Evolutionary conservation across 768 basidiomycete species (phyloP).

Genomic region (Gymnopilus junonius): DNA sequence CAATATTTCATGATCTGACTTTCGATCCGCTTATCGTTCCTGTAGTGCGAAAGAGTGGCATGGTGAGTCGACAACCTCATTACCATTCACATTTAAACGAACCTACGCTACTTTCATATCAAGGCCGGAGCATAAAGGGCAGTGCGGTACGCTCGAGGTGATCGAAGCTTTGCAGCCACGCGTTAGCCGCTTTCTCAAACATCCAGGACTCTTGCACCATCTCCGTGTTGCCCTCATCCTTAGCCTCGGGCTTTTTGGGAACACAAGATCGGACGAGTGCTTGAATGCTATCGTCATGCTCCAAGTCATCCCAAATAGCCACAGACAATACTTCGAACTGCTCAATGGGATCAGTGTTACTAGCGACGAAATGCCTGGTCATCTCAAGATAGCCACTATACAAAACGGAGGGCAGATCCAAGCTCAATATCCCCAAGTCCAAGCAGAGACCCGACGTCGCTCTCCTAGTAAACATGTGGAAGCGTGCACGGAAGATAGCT

Average conservation of each 20-base stretch:
- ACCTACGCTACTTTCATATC: not conserved
- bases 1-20: not conserved
- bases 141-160: not conserved
- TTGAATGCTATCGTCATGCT: not conserved
- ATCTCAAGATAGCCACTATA: not conserved
- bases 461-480: not conserved
- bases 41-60: not conserved
- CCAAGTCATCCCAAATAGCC: not conserved
- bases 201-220: not conserved
- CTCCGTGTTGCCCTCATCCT: not conserved
- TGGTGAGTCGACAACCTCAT: not conserved
- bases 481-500: not conserved
- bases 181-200: not conserved
- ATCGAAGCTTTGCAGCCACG: not conserved
- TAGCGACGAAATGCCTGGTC: not conserved
- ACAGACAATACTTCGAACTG: not conserved
- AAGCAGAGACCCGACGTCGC: not conserved
- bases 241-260: not conserved
- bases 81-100: not conserved
- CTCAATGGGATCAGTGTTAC: not conserved
- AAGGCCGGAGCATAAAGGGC: not conserved
- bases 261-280: not conserved
- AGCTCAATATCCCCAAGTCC: not conserved
- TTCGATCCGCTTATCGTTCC: not conserved
- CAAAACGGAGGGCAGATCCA: not conserved